Base-by-base conservation (phyloP, 257 asterid species). In the Salvia hispanica region DNA sequence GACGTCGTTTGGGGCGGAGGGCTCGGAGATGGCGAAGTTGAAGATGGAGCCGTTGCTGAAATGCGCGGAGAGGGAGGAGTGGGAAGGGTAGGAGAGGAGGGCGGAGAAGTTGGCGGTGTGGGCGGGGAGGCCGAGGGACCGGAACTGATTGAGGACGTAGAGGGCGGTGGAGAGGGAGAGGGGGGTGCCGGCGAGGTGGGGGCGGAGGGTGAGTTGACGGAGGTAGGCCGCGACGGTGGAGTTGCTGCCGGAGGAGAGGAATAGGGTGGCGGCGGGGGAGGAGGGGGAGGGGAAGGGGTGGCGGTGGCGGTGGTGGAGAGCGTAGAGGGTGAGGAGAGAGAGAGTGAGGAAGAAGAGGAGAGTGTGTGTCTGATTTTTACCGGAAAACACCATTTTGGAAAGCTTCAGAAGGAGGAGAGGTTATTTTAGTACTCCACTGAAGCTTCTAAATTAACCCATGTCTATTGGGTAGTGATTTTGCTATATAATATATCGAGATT, bases 151-250 rank as follows among this genome's bases (percentile, higher is more conserved):
- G 3, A 84, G 73, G 36, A 89, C 97, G 79, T 87, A 92, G 45
- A 76, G 71, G 43, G 88, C 89, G 28, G 95, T 76, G 67, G 80
- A 63, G 77, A 88, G 84, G 43, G 98, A 81, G 40, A 71, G 78
- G 9, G 74, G 73, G 33, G 98, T 88, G 16, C 97, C 97, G 64
- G 98, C 95, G 55, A 93, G 84, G 86, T 93, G 98, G 71, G 98
- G 96, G 46, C 80, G 97, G 78, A 79, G 88, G 69, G 98, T 93
- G 74, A 93, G 96, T 52, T 72, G 82, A 62, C 91, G 96, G 76
- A 93, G 97, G 86, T 90, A 86, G 75, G 80, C 58, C 66, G 97
- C 83, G 68, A 93, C 36, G 68, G 97, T 90, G 77, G 77, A 66
- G 87, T 93, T 90, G 79, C 74, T 81, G 69, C 90, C 86, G 60